A percentile compares a stretch with the other conserved stretches of the same genome.
Evolutionary conservation across 1,284 basidiomycete species (phyloP).

Genomic region (Phlebopus sp.): DNA sequence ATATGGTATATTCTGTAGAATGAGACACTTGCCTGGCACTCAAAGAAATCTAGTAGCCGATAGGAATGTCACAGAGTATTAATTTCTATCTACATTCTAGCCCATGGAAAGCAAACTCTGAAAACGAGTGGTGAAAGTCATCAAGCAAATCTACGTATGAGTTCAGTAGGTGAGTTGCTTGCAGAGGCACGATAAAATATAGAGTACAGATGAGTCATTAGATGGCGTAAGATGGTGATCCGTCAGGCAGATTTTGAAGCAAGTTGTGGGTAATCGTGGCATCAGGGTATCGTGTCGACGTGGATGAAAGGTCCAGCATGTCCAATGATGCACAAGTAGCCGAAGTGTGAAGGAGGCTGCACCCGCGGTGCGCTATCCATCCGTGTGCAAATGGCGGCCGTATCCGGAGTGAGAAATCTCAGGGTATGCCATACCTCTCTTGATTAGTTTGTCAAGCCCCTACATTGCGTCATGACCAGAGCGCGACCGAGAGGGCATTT

Average conservation of each 20-base stretch:
- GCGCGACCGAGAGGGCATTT: constrained; percentile 43
- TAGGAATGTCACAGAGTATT: constrained; percentile 1
- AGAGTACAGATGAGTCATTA: constrained; percentile 28
- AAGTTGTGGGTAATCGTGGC: constrained; percentile 30
- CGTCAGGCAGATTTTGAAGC: constrained; percentile 11
- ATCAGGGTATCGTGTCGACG: constrained; percentile 32
- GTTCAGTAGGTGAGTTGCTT: constrained; percentile 1
- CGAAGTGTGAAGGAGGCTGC: too few species aligned
- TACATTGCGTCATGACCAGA: constrained; percentile 36
- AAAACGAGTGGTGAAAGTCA: not conserved
- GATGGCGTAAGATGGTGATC: constrained; percentile 24
- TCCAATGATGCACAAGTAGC: too few species aligned
- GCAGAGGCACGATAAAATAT: constrained; percentile 21
- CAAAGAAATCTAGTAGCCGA: not conserved
- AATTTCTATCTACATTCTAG: constrained; percentile 11
- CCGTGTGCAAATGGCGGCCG: constrained; percentile 1
- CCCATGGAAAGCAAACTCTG: constrained; percentile 9
- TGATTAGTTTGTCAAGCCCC: constrained; percentile 42
- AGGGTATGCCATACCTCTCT: constrained; percentile 43
- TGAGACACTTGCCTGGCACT: constrained; percentile 7
- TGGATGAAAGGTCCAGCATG: constrained; percentile 9
- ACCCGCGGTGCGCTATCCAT: too few species aligned
- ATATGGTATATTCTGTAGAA: constrained; percentile 33
- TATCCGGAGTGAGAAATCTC: constrained; percentile 13
- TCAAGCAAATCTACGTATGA: constrained; percentile 12